These are phyloP conservation scores for Trifolium subterraneum DNA, from an alignment of 306 rosid species.

Conservation along the genomic window DNA sequence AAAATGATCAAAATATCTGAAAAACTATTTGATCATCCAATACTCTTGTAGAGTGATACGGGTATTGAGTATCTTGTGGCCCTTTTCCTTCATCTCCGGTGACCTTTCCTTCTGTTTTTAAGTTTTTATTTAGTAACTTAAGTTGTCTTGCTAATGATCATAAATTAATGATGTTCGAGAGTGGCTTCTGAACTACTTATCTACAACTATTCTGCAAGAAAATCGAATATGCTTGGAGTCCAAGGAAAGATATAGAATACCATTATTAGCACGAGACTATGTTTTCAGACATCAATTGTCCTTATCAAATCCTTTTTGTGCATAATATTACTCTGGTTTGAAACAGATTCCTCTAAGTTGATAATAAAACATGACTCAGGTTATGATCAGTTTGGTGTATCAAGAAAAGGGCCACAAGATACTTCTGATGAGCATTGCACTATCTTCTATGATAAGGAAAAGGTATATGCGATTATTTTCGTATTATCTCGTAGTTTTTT, in stretches of 20 bases:
- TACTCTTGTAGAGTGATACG: background rate
- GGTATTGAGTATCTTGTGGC: too few relatives aligned
- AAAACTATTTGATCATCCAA: background rate
- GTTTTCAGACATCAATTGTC: constrained; percentile 4
- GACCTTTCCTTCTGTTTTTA: background rate
- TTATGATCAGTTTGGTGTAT: constrained; percentile 90
- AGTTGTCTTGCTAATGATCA: background rate
- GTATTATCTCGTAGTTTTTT: constrained; percentile 18
- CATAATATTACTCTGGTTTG: constrained; percentile 35
- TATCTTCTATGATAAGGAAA: constrained; percentile 90
- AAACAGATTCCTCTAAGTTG: constrained; percentile 33
- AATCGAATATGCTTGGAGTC: constrained; percentile 3
- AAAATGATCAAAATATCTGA: background rate
- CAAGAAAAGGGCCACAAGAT: constrained; percentile 86
- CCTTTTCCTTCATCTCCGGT: too few relatives aligned
- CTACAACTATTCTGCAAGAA: background rate
- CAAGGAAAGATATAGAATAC: background rate
- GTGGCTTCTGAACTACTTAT: background rate
- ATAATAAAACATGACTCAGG: constrained; percentile 50
- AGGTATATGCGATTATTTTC: constrained; percentile 53
- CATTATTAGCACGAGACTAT: background rate
- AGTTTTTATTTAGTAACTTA: background rate
- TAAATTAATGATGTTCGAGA: background rate
- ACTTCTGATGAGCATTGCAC: constrained; percentile 88
- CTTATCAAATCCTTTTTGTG: constrained; percentile 30